Percentiles rank a stretch among this genome's conserved stretches.
Evolutionary conservation across 768 basidiomycete genomes (phyloP).

Genomic region (Gelatoporia subvermispora): DNA sequence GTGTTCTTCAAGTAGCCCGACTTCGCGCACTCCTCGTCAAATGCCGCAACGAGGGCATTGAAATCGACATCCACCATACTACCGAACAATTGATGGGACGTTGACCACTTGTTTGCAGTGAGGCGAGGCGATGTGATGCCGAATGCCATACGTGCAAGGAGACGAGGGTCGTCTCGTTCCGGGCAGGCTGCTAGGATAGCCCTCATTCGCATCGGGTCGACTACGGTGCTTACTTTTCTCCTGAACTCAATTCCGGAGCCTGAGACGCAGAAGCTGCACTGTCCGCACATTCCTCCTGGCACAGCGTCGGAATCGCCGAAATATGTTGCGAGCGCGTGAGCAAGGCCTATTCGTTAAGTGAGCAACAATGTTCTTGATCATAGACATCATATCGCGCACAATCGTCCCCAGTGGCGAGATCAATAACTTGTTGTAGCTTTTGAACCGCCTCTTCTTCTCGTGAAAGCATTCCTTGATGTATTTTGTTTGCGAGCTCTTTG

Average conservation of each 20-base stretch:
- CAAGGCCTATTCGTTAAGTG: slow-evolving; percentile 29
- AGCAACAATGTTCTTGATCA: background rate
- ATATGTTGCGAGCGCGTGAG: slow-evolving; percentile 36
- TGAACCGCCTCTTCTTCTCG: slow-evolving; percentile 39
- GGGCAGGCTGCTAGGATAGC: slow-evolving; percentile 38
- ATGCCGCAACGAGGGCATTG: slow-evolving; percentile 33
- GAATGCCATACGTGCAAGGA: slow-evolving; percentile 48
- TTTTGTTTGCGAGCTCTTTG: slow-evolving; percentile 24
- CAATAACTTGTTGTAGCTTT: slow-evolving; percentile 35
- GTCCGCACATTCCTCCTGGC: slow-evolving; percentile 34
- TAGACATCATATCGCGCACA: slow-evolving; percentile 24
- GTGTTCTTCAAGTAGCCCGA: slow-evolving; percentile 23
- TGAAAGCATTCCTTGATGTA: slow-evolving; percentile 34
- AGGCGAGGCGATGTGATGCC: slow-evolving; percentile 43
- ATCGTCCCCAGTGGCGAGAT: slow-evolving; percentile 32
- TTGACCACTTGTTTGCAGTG: slow-evolving; percentile 37
- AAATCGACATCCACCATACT: slow-evolving; percentile 39
- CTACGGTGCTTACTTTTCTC: slow-evolving; percentile 11
- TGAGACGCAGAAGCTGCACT: slow-evolving; percentile 39
- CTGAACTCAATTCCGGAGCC: slow-evolving; percentile 30
- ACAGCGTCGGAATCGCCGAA: slow-evolving; percentile 41
- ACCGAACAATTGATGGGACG: slow-evolving; percentile 38
- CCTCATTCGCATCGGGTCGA: slow-evolving; percentile 27
- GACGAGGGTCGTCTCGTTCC: slow-evolving; percentile 43
- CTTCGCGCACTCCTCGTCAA: slow-evolving; percentile 38